Percentiles rank a stretch among this genome's conserved stretches.
These are phyloP conservation scores for Collybia mongolica DNA, from an alignment of 768 basidiomycete genomes.

Conservation along the genomic window DNA sequence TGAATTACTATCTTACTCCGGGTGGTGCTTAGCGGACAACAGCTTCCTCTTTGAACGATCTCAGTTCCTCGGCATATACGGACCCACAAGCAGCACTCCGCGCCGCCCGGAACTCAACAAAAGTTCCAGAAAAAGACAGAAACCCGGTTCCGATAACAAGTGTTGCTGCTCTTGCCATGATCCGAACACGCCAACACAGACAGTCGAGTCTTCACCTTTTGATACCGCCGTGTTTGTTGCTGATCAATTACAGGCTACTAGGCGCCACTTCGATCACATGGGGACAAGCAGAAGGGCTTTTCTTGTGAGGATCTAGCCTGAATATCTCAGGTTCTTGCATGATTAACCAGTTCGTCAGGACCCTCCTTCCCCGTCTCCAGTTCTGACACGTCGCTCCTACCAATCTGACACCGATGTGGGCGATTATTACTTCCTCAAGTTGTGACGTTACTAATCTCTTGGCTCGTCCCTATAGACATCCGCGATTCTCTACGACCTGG, in stretches of 20 bases:
- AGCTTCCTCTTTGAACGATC: conserved; percentile 3
- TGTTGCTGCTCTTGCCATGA: conserved; percentile 10
- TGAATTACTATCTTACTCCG: neutral
- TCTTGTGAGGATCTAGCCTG: neutral
- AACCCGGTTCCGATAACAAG: neutral
- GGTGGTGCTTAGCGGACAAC: neutral
- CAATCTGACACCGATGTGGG: neutral
- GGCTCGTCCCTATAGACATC: neutral
- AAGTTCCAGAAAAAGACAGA: neutral
- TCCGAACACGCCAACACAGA: neutral
- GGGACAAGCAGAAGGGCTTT: neutral
- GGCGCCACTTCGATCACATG: neutral
- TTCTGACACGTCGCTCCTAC: neutral
- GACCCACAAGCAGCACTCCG: conserved; percentile 2
- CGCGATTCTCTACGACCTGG: neutral
- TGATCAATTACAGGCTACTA: neutral
- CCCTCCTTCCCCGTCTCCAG: neutral
- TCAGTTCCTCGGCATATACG: neutral
- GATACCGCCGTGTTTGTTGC: neutral
- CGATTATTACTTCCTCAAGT: neutral
- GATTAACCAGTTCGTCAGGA: neutral
- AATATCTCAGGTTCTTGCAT: neutral
- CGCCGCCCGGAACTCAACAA: neutral
- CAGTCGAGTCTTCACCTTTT: neutral
- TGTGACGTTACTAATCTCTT: neutral